Evolutionary conservation across 2,329 filamentous ascomycete species (phyloP), one percentile per base, ranked within the genome.

Genomic region (Anthostomella pinea): DNA sequence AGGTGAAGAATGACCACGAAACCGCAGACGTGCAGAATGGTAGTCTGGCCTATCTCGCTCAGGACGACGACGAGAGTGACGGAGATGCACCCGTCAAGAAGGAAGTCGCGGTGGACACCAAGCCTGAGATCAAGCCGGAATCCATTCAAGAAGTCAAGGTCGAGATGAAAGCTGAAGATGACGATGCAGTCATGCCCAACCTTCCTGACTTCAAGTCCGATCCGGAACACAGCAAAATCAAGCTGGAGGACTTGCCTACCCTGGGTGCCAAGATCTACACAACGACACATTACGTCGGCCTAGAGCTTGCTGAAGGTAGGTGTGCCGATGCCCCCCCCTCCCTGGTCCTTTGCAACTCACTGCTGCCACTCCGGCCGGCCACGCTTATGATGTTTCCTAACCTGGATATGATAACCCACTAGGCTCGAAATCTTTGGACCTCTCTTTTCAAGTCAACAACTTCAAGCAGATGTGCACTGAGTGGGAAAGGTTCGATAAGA

Each of bases 281-380:
- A 0, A 89, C 88, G 16, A 96, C 90, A 1, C 91, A 90, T 62
- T 98, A 97, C 59, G 88, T 98, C 56, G 93, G 93, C 22, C 73
- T 97, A 30, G 85, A 91, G 52, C 67, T 96, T 37, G 73, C 75
- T 23, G 77, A 83, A 69, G 83, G 87, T 88, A 73, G 59, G 77
- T 68, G 28, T 29, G 28, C 29, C 35, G 13, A 30, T 29, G 20
- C 14, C 22, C 33, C 22, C 11, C 13, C 5, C 30, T 25, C 26
- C 18, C 19, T 30, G 19, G 22, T 26, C 34, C 26, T 23, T 9
- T 11, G 18, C 15, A 13, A 17, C 21, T 11, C 13, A 15, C 14
- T 18, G 9, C 24, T 33, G 10, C 41, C 43, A 55, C 54, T 51
- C 22, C 19, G 20, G 30, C 39, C 30, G n/a, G 25, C 32, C 16